phyloP scores from a whole-genome alignment of 2,329 filamentous ascomycete species.

The Plenodomus biglobosus region DNA sequence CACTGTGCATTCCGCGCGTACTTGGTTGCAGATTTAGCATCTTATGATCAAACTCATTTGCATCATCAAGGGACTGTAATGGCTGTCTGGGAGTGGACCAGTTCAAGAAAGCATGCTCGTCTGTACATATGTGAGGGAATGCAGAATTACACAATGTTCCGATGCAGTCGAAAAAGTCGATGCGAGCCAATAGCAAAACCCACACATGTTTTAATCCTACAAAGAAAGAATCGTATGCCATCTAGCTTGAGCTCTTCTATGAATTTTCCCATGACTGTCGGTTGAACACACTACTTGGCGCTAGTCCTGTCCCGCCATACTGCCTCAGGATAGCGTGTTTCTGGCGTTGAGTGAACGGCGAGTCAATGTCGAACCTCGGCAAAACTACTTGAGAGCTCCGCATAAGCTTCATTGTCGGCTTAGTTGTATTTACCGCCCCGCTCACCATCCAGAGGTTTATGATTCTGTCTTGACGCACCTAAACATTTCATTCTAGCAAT shows the following conservation, averaged over 20 bases:
- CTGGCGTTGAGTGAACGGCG: conserved; percentile 17
- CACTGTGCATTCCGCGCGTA: conserved; percentile 5
- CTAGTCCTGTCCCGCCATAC: conserved; percentile 1
- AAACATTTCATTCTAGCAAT: background rate
- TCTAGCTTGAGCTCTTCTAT: background rate
- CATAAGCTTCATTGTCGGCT: conserved; percentile 19
- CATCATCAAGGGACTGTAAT: background rate
- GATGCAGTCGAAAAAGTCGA: background rate
- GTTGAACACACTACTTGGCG: too few species aligned
- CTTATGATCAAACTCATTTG: background rate
- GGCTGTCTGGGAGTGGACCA: background rate
- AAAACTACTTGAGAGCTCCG: conserved; percentile 28
- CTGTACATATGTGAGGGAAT: background rate
- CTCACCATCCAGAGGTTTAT: conserved; percentile 18
- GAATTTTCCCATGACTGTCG: too few species aligned
- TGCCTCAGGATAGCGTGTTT: conserved; percentile 9
- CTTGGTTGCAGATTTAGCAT: background rate
- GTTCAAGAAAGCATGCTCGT: background rate
- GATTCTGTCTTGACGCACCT: background rate
- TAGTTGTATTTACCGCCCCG: conserved; percentile 31
- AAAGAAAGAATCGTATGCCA: too few species aligned
- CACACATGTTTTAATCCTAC: background rate
- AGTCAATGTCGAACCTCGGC: conserved; percentile 42
- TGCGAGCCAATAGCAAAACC: background rate
- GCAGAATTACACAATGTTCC: background rate